Conservation (phyloP, 139 green algal genomes). For the Closterium sp. region DNA sequence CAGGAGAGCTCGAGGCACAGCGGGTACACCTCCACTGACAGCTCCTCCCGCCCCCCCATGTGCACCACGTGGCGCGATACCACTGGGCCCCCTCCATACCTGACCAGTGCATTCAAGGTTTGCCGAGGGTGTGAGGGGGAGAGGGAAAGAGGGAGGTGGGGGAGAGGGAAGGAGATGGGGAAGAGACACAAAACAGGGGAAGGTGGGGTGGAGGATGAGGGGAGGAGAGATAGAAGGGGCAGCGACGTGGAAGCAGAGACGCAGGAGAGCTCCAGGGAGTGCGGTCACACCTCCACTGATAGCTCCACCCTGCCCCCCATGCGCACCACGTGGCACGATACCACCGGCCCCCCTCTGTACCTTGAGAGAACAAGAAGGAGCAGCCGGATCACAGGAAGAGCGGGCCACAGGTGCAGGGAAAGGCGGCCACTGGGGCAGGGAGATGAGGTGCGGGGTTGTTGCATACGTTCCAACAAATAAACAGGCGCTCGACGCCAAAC, state of each 20-base stretch:
- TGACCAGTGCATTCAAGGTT: neutral
- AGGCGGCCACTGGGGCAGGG: no score
- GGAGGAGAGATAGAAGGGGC: neutral
- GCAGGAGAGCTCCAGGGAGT: no score
- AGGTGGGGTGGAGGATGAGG: neutral
- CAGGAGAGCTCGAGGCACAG: conserved; percentile 18
- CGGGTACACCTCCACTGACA: conserved; percentile 45
- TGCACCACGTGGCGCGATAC: conserved; percentile 12
- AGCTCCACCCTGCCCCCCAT: no score
- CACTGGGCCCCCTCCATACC: conserved; percentile 41
- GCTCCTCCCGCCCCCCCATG: neutral
- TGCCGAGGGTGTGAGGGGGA: neutral
- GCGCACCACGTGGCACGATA: no score
- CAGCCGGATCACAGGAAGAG: neutral
- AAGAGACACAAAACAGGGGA: neutral
- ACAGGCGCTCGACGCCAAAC: no score
- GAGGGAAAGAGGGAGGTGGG: neutral
- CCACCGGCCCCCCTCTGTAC: no score
- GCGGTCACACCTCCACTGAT: no score
- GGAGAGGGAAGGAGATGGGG: neutral
- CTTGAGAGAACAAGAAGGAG: neutral
- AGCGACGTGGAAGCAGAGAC: neutral
- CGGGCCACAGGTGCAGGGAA: neutral
- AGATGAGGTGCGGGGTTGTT: no score
- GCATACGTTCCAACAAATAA: no score